Evolutionary conservation across 371 early-diverging fungal genomes (phyloP).

Genomic region (Antonospora locustae): DNA sequence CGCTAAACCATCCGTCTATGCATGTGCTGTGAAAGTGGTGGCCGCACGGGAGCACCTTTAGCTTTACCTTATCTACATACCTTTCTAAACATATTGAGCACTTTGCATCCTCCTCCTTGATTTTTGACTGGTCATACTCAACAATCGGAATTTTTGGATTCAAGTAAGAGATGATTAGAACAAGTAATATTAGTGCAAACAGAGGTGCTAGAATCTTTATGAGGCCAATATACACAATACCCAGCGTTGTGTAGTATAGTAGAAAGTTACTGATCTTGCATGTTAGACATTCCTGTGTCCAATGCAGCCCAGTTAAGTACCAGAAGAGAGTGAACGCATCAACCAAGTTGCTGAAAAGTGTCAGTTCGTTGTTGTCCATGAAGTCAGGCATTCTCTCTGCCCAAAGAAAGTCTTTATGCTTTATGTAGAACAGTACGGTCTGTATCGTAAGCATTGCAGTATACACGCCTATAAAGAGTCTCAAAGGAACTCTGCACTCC

Average conservation of each 20-base stretch:
- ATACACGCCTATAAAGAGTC: conserved; percentile 53
- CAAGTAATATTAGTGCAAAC: conserved; percentile 51
- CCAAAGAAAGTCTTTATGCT: conserved; percentile 51
- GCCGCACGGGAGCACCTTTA: conserved; percentile 54
- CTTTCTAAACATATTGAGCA: conserved; percentile 55
- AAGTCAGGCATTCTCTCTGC: conserved; percentile 51
- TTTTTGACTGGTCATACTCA: conserved; percentile 41
- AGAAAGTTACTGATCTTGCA: conserved; percentile 47
- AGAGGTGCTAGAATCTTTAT: conserved; percentile 52
- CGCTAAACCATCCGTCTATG: conserved; percentile 56
- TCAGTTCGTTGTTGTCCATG: conserved; percentile 52
- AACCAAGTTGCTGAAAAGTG: conserved; percentile 52
- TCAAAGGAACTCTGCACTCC: conserved; percentile 45
- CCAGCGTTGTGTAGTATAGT: conserved; percentile 51
- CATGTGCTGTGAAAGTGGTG: conserved; percentile 56
- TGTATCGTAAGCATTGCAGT: conserved; percentile 41
- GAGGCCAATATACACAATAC: conserved; percentile 50
- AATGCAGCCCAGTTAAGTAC: conserved; percentile 56
- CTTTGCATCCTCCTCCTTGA: conserved; percentile 49
- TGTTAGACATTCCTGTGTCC: conserved; percentile 53
- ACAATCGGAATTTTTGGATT: conserved; percentile 53
- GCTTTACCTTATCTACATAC: conserved; percentile 40
- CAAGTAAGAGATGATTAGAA: conserved; percentile 50
- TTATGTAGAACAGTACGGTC: conserved; percentile 39
- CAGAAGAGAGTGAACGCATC: conserved; percentile 54